Evolutionary conservation across 306 rosid genomes (phyloP), one percentile per base, ranked within the genome.

Genomic region (Prunus mume): DNA sequence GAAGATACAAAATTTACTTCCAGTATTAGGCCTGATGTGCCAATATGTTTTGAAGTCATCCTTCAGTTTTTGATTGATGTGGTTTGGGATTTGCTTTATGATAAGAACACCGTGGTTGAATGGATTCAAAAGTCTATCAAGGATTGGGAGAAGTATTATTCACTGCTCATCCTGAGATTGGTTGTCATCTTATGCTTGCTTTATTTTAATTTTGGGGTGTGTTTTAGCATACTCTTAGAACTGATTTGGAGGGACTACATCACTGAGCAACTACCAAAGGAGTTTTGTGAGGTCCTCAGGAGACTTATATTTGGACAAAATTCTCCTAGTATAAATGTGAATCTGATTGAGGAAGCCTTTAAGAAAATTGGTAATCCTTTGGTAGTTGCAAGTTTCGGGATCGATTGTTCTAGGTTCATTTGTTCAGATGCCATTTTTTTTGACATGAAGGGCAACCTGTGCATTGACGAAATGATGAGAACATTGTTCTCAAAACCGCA

Each of bases 321-420:
- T 15, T 66, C 25, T 60, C 3, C 25, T 9, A 41, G 3, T 70
- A 52, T 50, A 12, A 68, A 65, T 24, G 32, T 81, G 30, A 69
- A 83, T 41, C 81, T 75, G 71, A 60, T 84, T 45, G 93, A 90
- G 1, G 77, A 68, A 72, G 90, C 87, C 41, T 84, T 91, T 68
- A 78, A 82, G 68, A 24, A 64, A 67, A 68, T 86, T 54, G 84
- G 56, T 64, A 86, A 91, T 82, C 83, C 90, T 41, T 76, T 91
- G 79, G 88, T 89, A 2, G 67, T 85, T 78, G 91, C 79, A 27
- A 74, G 76, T 49, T 76, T 81, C n/a, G 56, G 70, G 51, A 28
- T 63, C 25, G 67, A 70, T 54, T 34, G 71, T 58, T 10, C 79
- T 2, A 55, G 77, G 50, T 41, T 54, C 27, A 9, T 19, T 2